Evolutionary conservation across 2,329 filamentous ascomycete species (phyloP).

Genomic region (Apiospora malaysiana): DNA sequence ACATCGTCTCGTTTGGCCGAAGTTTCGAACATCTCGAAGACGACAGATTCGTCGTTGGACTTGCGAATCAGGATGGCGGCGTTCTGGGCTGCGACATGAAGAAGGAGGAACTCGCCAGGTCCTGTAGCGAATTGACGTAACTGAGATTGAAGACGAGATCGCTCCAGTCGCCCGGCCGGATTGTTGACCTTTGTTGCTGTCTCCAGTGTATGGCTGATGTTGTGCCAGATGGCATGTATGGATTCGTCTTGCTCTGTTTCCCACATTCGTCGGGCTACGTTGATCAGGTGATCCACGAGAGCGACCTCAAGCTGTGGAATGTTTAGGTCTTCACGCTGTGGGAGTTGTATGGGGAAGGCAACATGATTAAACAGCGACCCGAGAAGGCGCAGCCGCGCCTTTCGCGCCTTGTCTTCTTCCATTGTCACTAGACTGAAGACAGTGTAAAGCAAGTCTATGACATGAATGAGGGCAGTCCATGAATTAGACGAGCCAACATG

Average conservation of each 20-base stretch:
- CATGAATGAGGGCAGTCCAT: too few species aligned
- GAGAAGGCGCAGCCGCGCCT: not conserved
- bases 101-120: conserved; percentile 28
- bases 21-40: conserved; percentile 65
- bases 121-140: conserved; percentile 26
- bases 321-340: conserved; percentile 27
- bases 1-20: conserved; percentile 56
- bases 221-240: conserved; percentile 25
- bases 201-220: conserved; percentile 26
- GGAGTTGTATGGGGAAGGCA: conserved; percentile 30
- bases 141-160: conserved; percentile 26
- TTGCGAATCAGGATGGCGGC: conserved; percentile 31
- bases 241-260: not conserved
- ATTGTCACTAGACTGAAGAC: not conserved
- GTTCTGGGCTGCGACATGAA: conserved; percentile 32
- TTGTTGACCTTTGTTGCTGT: conserved; percentile 26
- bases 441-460: too few species aligned
- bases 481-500: too few species aligned
- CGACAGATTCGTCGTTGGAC: conserved; percentile 34
- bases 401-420: not conserved
- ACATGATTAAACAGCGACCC: conserved; percentile 31
- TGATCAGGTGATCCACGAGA: not conserved
- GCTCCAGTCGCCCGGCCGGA: conserved; percentile 29
- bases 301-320: conserved; percentile 27
- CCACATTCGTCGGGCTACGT: not conserved